phyloP scores from a whole-genome alignment of 2,329 filamentous ascomycete genomes.

The Aureobasidium sp. region DNA sequence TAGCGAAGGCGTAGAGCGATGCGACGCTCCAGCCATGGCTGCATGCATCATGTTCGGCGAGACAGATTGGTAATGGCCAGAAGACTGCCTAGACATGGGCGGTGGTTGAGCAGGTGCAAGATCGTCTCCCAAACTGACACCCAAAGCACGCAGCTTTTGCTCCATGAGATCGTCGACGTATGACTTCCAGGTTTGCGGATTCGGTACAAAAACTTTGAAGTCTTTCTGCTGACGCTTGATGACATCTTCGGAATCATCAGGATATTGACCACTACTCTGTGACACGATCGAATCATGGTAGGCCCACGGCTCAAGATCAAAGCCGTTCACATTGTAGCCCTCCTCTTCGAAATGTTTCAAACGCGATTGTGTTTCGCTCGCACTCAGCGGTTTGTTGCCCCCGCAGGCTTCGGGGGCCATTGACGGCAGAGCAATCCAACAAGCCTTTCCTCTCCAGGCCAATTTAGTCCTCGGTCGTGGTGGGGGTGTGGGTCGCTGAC shows the following conservation, averaged over 20 bases:
- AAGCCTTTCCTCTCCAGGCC: constrained; percentile 40
- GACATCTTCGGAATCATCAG: constrained; percentile 52
- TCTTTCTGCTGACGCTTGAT: constrained; percentile 47
- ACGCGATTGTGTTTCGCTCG: constrained; percentile 54
- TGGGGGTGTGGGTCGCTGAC: constrained; percentile 19
- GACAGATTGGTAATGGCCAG: constrained; percentile 69
- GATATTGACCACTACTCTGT: constrained; percentile 65
- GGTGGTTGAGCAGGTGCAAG: constrained; percentile 51
- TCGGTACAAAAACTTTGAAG: constrained; percentile 63
- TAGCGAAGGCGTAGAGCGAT: constrained; percentile 40
- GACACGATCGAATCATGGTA: constrained; percentile 18
- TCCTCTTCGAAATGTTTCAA: constrained; percentile 60
- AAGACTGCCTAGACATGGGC: constrained; percentile 60
- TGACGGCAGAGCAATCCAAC: constrained; percentile 39
- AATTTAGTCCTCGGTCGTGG: constrained; percentile 40
- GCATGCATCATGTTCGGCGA: constrained; percentile 67
- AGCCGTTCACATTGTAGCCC: constrained; percentile 63
- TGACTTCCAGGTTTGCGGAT: constrained; percentile 65
- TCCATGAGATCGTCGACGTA: constrained; percentile 81
- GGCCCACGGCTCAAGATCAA: constrained; percentile 50
- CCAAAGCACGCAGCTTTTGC: constrained; percentile 84
- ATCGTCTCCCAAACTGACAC: constrained; percentile 74
- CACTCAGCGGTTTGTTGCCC: constrained; percentile 36
- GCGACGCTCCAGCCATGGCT: constrained; percentile 14
- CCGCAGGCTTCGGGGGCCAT: constrained; percentile 38